A percentile compares a stretch with the other conserved stretches of the same genome.
Evolutionary conservation across 2,329 filamentous ascomycete genomes (phyloP).

Genomic region (Trichophyton schoenleinii): DNA sequence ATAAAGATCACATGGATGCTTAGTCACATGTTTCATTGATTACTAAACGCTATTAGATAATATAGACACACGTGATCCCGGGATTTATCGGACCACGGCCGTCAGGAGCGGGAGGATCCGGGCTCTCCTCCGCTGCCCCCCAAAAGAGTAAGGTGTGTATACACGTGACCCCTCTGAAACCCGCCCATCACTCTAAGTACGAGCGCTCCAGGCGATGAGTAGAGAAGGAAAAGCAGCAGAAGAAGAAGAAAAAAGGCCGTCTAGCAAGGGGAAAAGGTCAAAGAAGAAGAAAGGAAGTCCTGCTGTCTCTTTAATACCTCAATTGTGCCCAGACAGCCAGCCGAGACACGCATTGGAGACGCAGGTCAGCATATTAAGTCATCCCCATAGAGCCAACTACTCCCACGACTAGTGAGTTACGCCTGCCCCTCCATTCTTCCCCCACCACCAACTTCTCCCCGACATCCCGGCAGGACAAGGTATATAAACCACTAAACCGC

Average conservation of each 20-base stretch:
- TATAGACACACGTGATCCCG: not conserved
- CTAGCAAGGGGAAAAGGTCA: not conserved
- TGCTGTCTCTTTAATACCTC: not conserved
- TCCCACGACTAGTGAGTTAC: too few species aligned
- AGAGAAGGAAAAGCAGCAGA: too few species aligned
- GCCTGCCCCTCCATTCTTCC: not conserved
- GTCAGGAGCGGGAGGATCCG: not conserved
- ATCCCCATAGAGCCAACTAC: too few species aligned
- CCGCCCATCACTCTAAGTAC: too few species aligned
- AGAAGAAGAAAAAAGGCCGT: not conserved
- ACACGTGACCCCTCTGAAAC: not conserved
- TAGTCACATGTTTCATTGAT: not conserved
- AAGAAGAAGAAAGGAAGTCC: not conserved
- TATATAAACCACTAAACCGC: not conserved
- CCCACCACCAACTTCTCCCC: constrained; percentile 5
- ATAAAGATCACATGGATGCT: too few species aligned
- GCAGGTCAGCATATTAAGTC: constrained; percentile 2
- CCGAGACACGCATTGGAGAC: not conserved
- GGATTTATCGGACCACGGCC: not conserved
- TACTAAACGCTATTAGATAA: not conserved
- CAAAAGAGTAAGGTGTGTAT: not conserved
- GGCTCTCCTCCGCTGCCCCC: not conserved
- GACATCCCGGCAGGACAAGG: not conserved
- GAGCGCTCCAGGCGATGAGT: too few species aligned
- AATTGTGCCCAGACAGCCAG: not conserved